Base-by-base conservation (phyloP, 257 asterid genomes). In the Petunia secreta region DNA sequence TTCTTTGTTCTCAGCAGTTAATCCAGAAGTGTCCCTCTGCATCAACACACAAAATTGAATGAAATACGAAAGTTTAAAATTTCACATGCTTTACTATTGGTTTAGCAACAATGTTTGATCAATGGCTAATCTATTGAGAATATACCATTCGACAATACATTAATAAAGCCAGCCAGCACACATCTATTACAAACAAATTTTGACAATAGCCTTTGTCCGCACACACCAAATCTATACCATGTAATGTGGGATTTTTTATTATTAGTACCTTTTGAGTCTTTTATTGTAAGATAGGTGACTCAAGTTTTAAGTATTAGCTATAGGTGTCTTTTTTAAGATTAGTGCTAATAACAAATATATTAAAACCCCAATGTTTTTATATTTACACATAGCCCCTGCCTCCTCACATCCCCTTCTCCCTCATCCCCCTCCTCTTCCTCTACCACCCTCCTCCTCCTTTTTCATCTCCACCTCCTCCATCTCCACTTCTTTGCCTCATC, bases 1-100 rank as follows among this genome's bases (percentile, higher is more conserved):
- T 86, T 95, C 97, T 87, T 92, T 95, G 92, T 95, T 95, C 90
- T 95, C 98, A 69, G 82, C 16, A 68, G 97, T 91, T 87, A 93
- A 82, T 6, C 91, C 97, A 66, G 80, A 69, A 13, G 98, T 95
- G 86, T 95, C 98, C 81, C 94, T 90, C 99, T 95, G 93, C 87
- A 83, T 52, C 25, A 73, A 40, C 66, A 68, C 54, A 75, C 64
- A 73, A 71, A 50, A 50, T 73, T 48, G 36, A 9, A 4, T 3
- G 36, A 73, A 71, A 25, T 25, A 73, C 25, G 62, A 50, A 6
- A 1, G 25, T 34, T 71, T 57, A 71, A 71, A 71, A 48, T 50
- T 73, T n/a, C 1, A 48, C 77, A 73, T 11, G 7, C 34, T 50
- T 73, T 50, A 50, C 77, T 71, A 43, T 71, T 50, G 62, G 77